A percentile compares a stretch with the other conserved stretches of the same genome.
phyloP scores from a whole-genome alignment of 768 basidiomycete genomes.

The Leccinum arenicola region DNA sequence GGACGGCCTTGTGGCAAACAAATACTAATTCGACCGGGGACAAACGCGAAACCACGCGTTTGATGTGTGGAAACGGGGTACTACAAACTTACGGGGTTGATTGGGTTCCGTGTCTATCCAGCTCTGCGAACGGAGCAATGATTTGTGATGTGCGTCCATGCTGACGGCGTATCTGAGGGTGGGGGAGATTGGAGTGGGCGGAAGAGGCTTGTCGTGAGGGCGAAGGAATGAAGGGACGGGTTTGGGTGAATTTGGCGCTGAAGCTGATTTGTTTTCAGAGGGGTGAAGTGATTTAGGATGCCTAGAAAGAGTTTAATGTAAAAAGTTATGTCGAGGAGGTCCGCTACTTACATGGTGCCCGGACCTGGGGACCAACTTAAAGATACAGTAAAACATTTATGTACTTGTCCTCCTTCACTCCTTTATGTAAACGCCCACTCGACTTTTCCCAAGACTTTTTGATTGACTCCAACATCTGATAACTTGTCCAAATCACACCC shows the following conservation, averaged over 20 bases:
- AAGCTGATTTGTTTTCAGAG: slow-evolving; percentile 20
- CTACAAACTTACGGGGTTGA: slow-evolving; percentile 22
- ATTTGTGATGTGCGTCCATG: slow-evolving; percentile 27
- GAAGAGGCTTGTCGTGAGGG: slow-evolving; percentile 39
- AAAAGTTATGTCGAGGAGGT: neutral
- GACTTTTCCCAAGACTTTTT: slow-evolving; percentile 19
- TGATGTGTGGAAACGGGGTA: slow-evolving; percentile 18
- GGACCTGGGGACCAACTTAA: slow-evolving; percentile 1
- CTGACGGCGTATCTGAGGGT: slow-evolving; percentile 19
- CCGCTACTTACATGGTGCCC: slow-evolving; percentile 23
- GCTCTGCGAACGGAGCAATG: slow-evolving; percentile 15
- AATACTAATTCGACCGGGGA: slow-evolving; percentile 7
- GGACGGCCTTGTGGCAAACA: slow-evolving; percentile 21
- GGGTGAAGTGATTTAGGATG: slow-evolving; percentile 27
- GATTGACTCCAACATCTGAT: slow-evolving; percentile 7
- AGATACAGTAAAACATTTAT: slow-evolving; percentile 18
- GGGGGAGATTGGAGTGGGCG: slow-evolving; percentile 36
- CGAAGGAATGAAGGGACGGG: slow-evolving; percentile 9
- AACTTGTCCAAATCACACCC: neutral
- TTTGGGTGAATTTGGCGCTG: slow-evolving; percentile 27
- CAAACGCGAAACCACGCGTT: slow-evolving; percentile 6
- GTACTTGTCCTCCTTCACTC: slow-evolving; percentile 10
- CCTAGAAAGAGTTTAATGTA: neutral
- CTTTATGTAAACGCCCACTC: slow-evolving; percentile 28
- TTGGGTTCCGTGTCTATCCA: slow-evolving; percentile 24